Evolutionary conservation across 306 rosid species (phyloP), one percentile per base, ranked within the genome.

Genomic region (Albizia julibrissin): DNA sequence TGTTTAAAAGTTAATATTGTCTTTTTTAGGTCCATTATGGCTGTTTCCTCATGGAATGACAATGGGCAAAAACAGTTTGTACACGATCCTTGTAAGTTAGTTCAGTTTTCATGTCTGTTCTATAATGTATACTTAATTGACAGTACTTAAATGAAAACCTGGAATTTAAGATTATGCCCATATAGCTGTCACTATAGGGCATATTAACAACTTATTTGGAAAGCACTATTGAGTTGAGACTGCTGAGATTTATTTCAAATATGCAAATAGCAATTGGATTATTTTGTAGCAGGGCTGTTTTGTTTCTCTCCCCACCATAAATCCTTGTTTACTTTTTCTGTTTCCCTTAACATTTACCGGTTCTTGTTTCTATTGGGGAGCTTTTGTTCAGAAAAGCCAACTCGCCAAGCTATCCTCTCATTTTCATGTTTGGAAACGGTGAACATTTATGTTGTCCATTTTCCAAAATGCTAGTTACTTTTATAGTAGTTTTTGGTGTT

Each of bases 41-140:
- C 98, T 50, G 94, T 93, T 88, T 95, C 99, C 74, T 95, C 98
- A 22, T 95, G 98, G 99, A 95, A 95, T 87, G 99, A 95, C 90
- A 95, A 95, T 77, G 99, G 99, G 77, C 99, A 95, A 74, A 95
- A 87, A 85, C 99, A 95, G 86, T 95, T 89, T 84, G 99, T 95
- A 77, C 90, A 95, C n/a, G 92, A 92, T 87, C 88, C 97, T 76
- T 86, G 98, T 95, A 84, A 91, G 99, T 87, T 84, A 83, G 26
- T 42, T 76, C 65, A 27, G 67, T 33, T 68, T 70, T 58, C 39
- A n/a, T 69, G 33, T 76, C 49, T 46, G 47, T 80, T 27, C 39
- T 29, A 24, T 56, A 43, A n/a, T 61, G 52, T 80, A 29, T 64
- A 56, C 70, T 65, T 85, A 26, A 34, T 69, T 84, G 15, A 29